Evolutionary conservation across 176 grass and related monocot species (phyloP), one percentile per base, ranked within the genome.

Genomic region (Hsuehochloa calcarea): DNA sequence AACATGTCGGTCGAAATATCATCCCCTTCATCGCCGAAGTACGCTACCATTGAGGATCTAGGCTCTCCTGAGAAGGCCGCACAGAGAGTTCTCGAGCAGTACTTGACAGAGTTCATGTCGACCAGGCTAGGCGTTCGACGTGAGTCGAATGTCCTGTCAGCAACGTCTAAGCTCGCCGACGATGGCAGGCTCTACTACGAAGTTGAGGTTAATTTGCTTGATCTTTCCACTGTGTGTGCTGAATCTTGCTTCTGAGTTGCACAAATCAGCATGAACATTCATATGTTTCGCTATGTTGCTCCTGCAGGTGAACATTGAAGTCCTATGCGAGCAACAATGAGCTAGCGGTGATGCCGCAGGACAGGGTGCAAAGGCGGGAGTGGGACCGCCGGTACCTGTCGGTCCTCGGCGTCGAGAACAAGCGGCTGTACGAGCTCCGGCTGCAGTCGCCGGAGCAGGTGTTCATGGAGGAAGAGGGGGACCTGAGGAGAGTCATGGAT

Each of bases 241-340:
- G 20, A 49, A 35, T 22, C 50, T 1, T 85, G n/a, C n/a, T 55
- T 56, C 58, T 40, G 41, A 82, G n/a, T 1, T 14, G 0, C 22
- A 27, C 4, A 19, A 19, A 19, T 20, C 15, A 55, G 23, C 20
- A 19, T 78, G 51, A 47, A 60, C 68, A 80, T 73, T 79, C 41
- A 85, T 44, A 19, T 74, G 67, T 43, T 37, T 17, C 43, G 5
- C 12, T 31, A 11, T 26, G 8, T 38, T 44, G 13, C 83, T 46
- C 37, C 71, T 88, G 37, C 69, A 99, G 97, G 97, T 92, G 31
- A 99, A 96, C 84, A 99, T n/a, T n/a, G n/a, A 99, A 95, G 74
- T 99, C 96, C 11, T 99, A 92, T 35, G 96, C 93, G 25, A 99
- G 96, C 86, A 94, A 82, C 74, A 99, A 96, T 25, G 93, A 99